Base-by-base conservation (phyloP, 2,329 filamentous ascomycete genomes). In the Xylariales sp. region DNA sequence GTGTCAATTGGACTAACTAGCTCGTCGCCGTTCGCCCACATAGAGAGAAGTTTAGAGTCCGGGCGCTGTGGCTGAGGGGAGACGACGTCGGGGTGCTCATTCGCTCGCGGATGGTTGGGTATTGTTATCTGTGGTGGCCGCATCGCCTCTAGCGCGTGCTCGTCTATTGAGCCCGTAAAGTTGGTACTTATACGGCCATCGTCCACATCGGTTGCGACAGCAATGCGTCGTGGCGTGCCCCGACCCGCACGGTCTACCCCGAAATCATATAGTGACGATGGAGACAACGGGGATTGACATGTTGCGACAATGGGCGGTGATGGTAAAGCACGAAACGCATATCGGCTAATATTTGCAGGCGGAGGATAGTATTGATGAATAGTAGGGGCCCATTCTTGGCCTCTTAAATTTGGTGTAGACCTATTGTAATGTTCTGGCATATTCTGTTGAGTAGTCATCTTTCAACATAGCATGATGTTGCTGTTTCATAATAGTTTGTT, bases 1-100 rank as follows among this genome's bases (percentile, higher is more conserved):
- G 70, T 68, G 12, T 69, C 63, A 10, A 76, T 32, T 9, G 75
- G 75, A 55, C 75, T 77, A 23, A 77, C 69, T 1, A 68, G 46
- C 9, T 67, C 64, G 16, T 71, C 69, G 0, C 71, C 68, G 3
- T 62, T 60, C 30, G 60, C 57, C 48, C 61, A 68, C 30, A 70
- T 62, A 16, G 68, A 68, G 10, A 75, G 36, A 28, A 71, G 60
- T 43, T 58, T 71, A 16, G 56, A 67, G n/a, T 69, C 63, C 7
- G 73, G 72, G 49, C 68, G 64, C 46, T 64, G 67, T 3, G 73
- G 69, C 48, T 71, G 73, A 28, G 74, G 72, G 1, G 73, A 69
- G 39, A 62, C 66, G 48, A 75, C 69, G 5, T 70, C 62, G 12
- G 39, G 68, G 39, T 68, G 56, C 9, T 64, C 52, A 18, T 69